Evolutionary conservation across 768 basidiomycete genomes (phyloP), one percentile per base, ranked within the genome.

Genomic region (Lactifluus piperatus): DNA sequence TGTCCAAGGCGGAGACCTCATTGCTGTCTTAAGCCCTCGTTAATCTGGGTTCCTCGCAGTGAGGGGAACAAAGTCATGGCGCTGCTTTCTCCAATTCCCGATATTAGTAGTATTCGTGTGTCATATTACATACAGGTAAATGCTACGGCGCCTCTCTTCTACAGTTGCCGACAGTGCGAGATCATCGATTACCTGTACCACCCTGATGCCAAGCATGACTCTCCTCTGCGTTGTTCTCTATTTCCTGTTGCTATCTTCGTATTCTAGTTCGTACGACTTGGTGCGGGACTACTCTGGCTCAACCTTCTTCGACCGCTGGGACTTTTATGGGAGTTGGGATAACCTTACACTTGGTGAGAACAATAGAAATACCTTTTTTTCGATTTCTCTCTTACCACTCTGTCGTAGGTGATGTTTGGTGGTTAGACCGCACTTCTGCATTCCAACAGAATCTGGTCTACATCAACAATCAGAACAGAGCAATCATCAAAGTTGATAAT

Each of bases 401-500:
- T 34, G 32, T 41, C 63, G 0, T 62, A 84, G 86, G 86, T 39
- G 81, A 87, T 64, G 83, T 81, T 18, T 80, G 79, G 43, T 88
- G 79, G 74, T 73, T 83, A 18, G 76, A 78, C 64, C 67, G 73
- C 54, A 69, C 73, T 2, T 72, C 74, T 22, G 85, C 84, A 0
- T 69, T 71, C 11, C 68, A 73, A 7, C 73, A 79, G 60, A 66
- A 74, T 1, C 74, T 91, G 20, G 81, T 82, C 5, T 88, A 79
- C 65, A 68, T 87, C 63, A 84, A 86, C 62, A 65, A 65, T 44
- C 76, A 76, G 1, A 83, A 86, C 7, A 81, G 84, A 56, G 84
- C 83, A 5, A 77, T 93, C 61, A 74, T 93, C 50, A 82, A 78
- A 65, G 88, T 91, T 6, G 89, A 91, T 74, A 88, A 89, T 66